Evolutionary conservation across 345 rosid genomes (phyloP).

Genomic region (Mallotus nudiflorus): DNA sequence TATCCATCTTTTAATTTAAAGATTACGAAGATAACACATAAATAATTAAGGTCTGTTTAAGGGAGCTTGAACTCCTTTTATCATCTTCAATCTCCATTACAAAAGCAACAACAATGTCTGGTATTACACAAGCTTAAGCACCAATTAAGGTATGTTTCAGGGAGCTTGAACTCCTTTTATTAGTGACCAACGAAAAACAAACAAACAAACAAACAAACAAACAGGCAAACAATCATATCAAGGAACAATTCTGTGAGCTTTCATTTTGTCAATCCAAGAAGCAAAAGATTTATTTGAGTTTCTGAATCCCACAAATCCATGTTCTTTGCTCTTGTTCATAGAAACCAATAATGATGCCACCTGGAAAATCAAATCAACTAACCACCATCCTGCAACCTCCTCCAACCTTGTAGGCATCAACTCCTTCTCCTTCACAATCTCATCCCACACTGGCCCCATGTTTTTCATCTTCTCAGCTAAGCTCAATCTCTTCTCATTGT

Average conservation of each 20-base stretch:
- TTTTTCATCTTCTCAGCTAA: slow-evolving; percentile 66
- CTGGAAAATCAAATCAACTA: slow-evolving; percentile 38
- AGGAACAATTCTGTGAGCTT: slow-evolving; percentile 27
- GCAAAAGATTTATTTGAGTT: slow-evolving; percentile 57
- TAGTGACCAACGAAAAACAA: no score
- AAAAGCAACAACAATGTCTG: no score
- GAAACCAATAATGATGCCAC: slow-evolving; percentile 27
- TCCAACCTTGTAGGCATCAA: slow-evolving; percentile 47
- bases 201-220: neutral
- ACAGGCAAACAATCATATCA: neutral
- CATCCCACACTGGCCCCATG: slow-evolving; percentile 67
- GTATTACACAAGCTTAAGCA: no score
- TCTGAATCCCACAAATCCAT: slow-evolving; percentile 81
- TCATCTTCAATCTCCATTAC: no score
- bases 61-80: no score
- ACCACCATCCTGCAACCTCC: slow-evolving; percentile 66
- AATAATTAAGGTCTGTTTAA: no score
- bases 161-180: no score
- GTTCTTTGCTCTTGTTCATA: slow-evolving; percentile 84
- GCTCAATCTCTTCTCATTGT: slow-evolving; percentile 33
- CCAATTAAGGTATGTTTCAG: no score
- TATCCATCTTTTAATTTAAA: no score
- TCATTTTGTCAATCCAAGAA: slow-evolving; percentile 27
- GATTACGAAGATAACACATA: no score
- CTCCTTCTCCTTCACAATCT: slow-evolving; percentile 65